phyloP scores from a whole-genome alignment of 192 early-diverging fungal genomes.

The Spizellomyces sp. region DNA sequence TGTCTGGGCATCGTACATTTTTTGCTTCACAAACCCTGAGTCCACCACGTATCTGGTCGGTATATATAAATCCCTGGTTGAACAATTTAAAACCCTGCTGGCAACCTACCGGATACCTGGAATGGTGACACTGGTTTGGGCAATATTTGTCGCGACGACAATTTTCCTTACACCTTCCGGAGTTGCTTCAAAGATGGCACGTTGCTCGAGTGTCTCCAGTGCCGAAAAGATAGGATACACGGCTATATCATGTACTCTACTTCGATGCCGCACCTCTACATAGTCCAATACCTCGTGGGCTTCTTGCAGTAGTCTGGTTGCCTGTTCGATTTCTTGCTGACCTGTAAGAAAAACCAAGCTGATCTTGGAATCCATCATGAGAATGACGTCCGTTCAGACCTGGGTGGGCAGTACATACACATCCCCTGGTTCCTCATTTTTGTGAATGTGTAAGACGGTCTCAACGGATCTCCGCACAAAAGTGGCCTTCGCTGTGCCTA shows the following conservation, averaged over 20 bases:
- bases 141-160: conserved; percentile 65
- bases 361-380: background rate
- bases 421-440: conserved; percentile 48
- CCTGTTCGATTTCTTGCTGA: conserved; percentile 61
- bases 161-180: conserved; percentile 49
- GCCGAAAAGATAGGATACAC: conserved; percentile 71
- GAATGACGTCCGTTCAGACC: background rate
- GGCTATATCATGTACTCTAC: conserved; percentile 44
- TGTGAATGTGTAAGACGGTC: conserved; percentile 62
- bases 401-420: conserved; percentile 13
- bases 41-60: conserved; percentile 59
- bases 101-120: conserved; percentile 50
- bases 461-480: conserved; percentile 51
- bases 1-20: conserved; percentile 55
- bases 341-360: conserved; percentile 64
- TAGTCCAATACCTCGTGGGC: conserved; percentile 51
- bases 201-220: conserved; percentile 73
- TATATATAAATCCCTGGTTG: background rate
- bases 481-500: conserved; percentile 40
- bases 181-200: conserved; percentile 49
- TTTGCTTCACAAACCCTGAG: conserved; percentile 65
- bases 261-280: conserved; percentile 49
- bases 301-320: conserved; percentile 58
- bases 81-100: background rate
- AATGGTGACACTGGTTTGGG: conserved; percentile 63